Evolutionary conservation across 352 stramenopile species (phyloP), one percentile per base, ranked within the genome.

Genomic region (Phytophthora boehmeriae): DNA sequence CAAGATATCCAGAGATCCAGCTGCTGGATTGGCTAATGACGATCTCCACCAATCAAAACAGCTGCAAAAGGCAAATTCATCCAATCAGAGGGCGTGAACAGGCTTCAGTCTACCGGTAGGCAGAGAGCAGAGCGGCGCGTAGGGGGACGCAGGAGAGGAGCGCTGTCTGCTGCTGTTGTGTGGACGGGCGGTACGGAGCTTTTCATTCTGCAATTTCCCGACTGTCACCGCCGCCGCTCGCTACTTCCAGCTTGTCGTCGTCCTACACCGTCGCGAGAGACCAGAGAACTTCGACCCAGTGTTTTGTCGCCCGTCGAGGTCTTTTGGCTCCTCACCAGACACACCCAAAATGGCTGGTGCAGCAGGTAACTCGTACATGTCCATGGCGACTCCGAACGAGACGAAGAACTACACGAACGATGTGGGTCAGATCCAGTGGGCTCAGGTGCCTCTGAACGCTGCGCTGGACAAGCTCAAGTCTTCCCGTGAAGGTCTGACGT

Each of bases 381-480:
- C 79, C 43, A 73, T 92, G 79, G 78, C 78, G 58, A 93, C 80
- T 57, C n/a, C 83, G 44, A 89, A 90, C 66, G 79, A 90, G 59
- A 46, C 74, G 53, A 90, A 89, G 71, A 89, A 89, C 69, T 91
- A 91, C 74, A 85, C 71, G 20, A 93, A 91, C 54, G 82, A 89
- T 19, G 76, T 86, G 17, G 84, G 82, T 9, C 82, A 93, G 63
- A 76, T 91, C 53, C 78, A 93, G 60, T 93, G 84, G 84, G 80
- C 65, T 14, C 63, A 80, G 36, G 73, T 93, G 43, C 84, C 84
- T 17, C 74, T 92, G 19, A 91, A 95, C 65, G 84, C 80, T 5
- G 84, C 84, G 44, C 71, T 95, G 11, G 84, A 93, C 75, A 92
- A 93, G 74, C 78, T 93, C 63, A 90, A 87, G 71, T 73, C 84